Evolutionary conservation across 1,284 basidiomycete genomes (phyloP).

Genomic region (Irpex sp.): DNA sequence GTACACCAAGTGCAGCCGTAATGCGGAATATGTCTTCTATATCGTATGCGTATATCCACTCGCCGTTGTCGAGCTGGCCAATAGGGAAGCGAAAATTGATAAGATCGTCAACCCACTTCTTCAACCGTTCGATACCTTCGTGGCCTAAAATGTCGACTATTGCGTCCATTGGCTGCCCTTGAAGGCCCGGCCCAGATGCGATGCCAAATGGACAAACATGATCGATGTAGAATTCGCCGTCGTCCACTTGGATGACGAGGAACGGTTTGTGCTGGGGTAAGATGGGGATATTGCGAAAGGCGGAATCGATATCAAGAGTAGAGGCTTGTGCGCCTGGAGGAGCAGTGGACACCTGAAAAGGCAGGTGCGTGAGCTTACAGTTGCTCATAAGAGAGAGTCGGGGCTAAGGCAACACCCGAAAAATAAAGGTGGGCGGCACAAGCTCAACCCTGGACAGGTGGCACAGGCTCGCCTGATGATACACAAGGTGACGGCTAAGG

Average conservation of each 20-base stretch:
- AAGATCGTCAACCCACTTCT: background rate
- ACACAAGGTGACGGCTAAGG: background rate
- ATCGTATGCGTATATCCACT: constrained; percentile 22
- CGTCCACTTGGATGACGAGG: background rate
- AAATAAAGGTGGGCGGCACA: background rate
- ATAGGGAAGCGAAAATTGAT: background rate
- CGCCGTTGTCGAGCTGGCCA: constrained; percentile 13
- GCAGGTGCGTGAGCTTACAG: constrained; percentile 21
- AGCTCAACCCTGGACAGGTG: background rate
- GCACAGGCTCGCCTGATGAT: background rate
- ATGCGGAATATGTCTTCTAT: constrained; percentile 13
- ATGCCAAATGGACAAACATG: constrained; percentile 30
- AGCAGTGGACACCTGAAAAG: background rate
- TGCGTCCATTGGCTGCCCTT: constrained; percentile 29
- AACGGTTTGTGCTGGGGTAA: constrained; percentile 9
- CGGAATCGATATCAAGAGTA: background rate
- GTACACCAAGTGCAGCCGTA: constrained; percentile 20
- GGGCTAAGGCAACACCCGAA: background rate
- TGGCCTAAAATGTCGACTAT: constrained; percentile 26
- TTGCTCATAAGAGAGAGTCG: background rate
- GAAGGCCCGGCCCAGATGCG: constrained; percentile 23
- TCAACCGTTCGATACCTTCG: background rate
- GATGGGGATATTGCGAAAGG: constrained; percentile 11
- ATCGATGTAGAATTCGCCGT: constrained; percentile 9
- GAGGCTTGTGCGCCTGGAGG: background rate